phyloP scores from a whole-genome alignment of 2,329 filamentous ascomycete species.

The Ramularia endophylla region DNA sequence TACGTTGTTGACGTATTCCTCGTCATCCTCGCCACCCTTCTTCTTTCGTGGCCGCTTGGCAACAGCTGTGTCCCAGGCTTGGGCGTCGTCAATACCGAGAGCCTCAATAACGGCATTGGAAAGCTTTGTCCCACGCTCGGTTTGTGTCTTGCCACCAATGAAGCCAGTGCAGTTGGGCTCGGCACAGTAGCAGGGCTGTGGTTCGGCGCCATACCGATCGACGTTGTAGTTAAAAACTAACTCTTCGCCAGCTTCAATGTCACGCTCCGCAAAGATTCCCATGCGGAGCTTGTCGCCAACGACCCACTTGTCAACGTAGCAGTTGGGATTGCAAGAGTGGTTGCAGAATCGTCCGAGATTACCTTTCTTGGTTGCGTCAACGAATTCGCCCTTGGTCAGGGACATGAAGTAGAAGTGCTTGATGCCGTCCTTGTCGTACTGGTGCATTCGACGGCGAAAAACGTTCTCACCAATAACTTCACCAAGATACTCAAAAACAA shows the following conservation, averaged over 20 bases:
- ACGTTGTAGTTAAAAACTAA: slow-evolving; percentile 99
- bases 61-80: slow-evolving; percentile 86
- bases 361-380: slow-evolving; percentile 94
- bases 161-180: slow-evolving; percentile 93
- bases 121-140: slow-evolving; percentile 87
- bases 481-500: slow-evolving; percentile 97
- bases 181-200: slow-evolving; percentile 93
- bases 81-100: slow-evolving; percentile 86
- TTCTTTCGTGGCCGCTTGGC: slow-evolving; percentile 90
- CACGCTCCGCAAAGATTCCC: slow-evolving; percentile 92
- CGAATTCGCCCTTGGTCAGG: slow-evolving; percentile 89
- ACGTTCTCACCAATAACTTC: slow-evolving; percentile 93
- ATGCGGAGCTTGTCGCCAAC: slow-evolving; percentile 95
- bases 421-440: slow-evolving; percentile 94
- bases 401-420: slow-evolving; percentile 99
- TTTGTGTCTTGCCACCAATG: slow-evolving; percentile 97
- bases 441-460: slow-evolving; percentile 82
- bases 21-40: slow-evolving; percentile 84
- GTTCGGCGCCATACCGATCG: slow-evolving; percentile 93
- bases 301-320: slow-evolving; percentile 99
- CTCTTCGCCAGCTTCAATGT: slow-evolving; percentile 83
- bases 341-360: slow-evolving; percentile 98
- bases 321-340: slow-evolving; percentile 97
- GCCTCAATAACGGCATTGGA: slow-evolving; percentile 87
- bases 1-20: slow-evolving; percentile 90